Evolutionary conservation across 169 alveolate species (phyloP).

Genomic region (Amoebophrya sp.): DNA sequence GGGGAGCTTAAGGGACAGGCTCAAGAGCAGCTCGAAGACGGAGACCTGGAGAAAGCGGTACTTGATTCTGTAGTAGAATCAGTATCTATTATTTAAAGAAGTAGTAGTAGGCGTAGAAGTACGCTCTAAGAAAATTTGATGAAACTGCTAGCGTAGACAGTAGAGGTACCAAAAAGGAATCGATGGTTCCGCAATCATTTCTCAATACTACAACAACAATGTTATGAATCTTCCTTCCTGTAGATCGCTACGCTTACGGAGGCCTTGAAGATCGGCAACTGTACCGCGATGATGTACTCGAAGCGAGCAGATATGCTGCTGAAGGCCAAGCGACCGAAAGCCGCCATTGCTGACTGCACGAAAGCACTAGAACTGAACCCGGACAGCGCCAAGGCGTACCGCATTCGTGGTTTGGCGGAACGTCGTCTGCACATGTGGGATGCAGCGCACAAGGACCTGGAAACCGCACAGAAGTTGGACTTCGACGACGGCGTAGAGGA

Average conservation of each 20-base stretch:
- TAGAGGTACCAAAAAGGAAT: too few species aligned
- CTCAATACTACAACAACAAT: too few species aligned
- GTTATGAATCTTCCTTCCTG: too few species aligned
- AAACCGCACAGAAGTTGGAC: slow-evolving; percentile 51
- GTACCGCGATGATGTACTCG: slow-evolving; percentile 54
- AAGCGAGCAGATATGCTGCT: slow-evolving; percentile 53
- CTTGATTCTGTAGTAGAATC: too few species aligned
- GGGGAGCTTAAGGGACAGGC: slow-evolving; percentile 50
- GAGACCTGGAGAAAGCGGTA: slow-evolving; percentile 52
- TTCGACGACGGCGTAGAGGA: slow-evolving; percentile 53
- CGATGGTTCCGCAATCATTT: too few species aligned
- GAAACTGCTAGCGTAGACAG: too few species aligned
- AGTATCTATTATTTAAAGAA: too few species aligned
- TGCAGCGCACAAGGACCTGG: slow-evolving; percentile 52
- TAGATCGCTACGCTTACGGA: slow-evolving; percentile 39
- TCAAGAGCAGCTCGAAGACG: slow-evolving; percentile 41
- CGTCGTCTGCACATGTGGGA: slow-evolving; percentile 50
- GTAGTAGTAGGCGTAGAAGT: too few species aligned
- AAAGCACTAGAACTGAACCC: slow-evolving; percentile 50
- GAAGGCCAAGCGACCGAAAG: slow-evolving; percentile 51
- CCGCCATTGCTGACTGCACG: slow-evolving; percentile 51
- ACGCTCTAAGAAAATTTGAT: too few species aligned
- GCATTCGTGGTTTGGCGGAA: slow-evolving; percentile 48
- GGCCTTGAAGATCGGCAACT: slow-evolving; percentile 48
- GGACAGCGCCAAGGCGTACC: slow-evolving; percentile 53